phyloP scores from a whole-genome alignment of 257 asterid genomes.

The Primulina eburnea region DNA sequence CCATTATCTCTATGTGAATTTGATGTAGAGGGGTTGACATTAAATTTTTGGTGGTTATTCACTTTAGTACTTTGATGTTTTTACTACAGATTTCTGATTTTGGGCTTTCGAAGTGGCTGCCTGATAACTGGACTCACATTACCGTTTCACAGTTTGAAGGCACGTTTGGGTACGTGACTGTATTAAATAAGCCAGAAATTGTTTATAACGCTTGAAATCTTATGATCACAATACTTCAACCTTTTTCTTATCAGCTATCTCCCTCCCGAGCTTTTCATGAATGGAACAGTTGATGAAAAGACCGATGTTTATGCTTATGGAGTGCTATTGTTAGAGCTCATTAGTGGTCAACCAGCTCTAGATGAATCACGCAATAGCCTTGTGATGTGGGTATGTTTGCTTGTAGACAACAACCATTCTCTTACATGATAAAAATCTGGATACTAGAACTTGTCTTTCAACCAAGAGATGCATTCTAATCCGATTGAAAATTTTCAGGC shows the following conservation, averaged over 20 bases:
- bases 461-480: constrained; percentile 3
- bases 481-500: constrained; percentile 49
- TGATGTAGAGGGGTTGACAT: not conserved
- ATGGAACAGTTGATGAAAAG: constrained; percentile 89
- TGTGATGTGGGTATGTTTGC: constrained; percentile 87
- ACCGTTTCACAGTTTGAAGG: constrained; percentile 87
- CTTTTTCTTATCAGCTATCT: constrained; percentile 61
- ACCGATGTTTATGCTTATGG: constrained; percentile 95
- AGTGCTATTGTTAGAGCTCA: constrained; percentile 70
- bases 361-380: constrained; percentile 71
- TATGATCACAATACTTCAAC: not conserved
- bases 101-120: constrained; percentile 98
- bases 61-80: constrained; percentile 25
- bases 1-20: not conserved
- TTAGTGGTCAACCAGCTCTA: constrained; percentile 90
- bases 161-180: constrained; percentile 70
- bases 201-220: not conserved
- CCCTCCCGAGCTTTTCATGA: constrained; percentile 94
- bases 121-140: constrained; percentile 93
- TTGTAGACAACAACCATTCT: not conserved
- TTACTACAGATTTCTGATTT: constrained; percentile 81
- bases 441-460: not conserved
- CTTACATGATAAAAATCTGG: not conserved
- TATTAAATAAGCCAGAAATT: not conserved
- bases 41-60: not conserved